Evolutionary conservation across 768 basidiomycete species (phyloP).

Genomic region (Tephrocybe sp.): DNA sequence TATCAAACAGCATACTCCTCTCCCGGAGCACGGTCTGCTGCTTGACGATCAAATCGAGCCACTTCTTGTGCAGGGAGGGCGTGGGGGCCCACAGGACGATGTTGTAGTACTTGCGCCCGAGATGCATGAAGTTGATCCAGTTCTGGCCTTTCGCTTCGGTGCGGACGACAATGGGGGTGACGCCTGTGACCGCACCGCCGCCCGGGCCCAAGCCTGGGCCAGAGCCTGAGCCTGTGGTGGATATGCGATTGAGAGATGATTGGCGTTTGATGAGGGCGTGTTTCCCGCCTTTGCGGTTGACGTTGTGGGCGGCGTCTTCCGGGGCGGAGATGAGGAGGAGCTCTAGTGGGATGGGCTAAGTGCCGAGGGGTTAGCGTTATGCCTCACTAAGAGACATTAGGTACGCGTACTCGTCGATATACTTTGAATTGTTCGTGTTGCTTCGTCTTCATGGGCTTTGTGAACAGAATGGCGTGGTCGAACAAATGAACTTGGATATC

Average conservation of each 20-base stretch:
- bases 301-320: conserved; percentile 52
- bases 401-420: conserved; percentile 89
- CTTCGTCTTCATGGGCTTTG: conserved; percentile 78
- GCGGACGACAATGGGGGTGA: conserved; percentile 49
- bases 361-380: background rate
- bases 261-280: conserved; percentile 46
- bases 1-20: conserved; percentile 84
- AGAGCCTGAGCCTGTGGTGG: conserved; percentile 23
- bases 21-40: conserved; percentile 86
- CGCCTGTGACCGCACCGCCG: too few species aligned
- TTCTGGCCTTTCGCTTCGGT: conserved; percentile 79
- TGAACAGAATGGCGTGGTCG: conserved; percentile 94
- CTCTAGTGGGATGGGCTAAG: conserved; percentile 93
- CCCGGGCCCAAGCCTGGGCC: too few species aligned
- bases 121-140: conserved; percentile 89
- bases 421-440: conserved; percentile 92
- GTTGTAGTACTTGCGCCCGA: conserved; percentile 90
- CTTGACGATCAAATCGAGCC: conserved; percentile 89
- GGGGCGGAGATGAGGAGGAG: conserved; percentile 79
- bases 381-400: too few species aligned
- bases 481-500: conserved; percentile 94
- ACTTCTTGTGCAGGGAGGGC: conserved; percentile 82
- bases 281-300: conserved; percentile 33
- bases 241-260: conserved; percentile 34
- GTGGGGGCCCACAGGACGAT: conserved; percentile 91